These are phyloP conservation scores for Amaranthus cruentus DNA, from an alignment of 148 eudicot genomes.

Conservation along the genomic window DNA sequence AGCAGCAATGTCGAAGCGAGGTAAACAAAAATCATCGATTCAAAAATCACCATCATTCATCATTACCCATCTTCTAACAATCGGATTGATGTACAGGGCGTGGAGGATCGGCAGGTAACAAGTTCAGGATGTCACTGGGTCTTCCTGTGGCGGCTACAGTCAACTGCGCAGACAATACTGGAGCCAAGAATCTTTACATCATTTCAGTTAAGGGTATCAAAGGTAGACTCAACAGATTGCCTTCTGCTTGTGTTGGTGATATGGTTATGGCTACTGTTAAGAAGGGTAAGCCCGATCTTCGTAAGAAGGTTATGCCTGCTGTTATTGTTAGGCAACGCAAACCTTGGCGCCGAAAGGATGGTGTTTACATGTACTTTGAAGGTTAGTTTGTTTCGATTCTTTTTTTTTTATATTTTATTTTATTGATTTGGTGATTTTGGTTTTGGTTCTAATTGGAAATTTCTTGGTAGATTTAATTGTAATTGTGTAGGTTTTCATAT, in stretches of 20 bases:
- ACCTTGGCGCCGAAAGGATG: slow-evolving; percentile 24
- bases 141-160: too few relatives aligned
- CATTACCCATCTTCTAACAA: not conserved
- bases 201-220: slow-evolving; percentile 21
- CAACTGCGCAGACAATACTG: too few relatives aligned
- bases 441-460: too few relatives aligned
- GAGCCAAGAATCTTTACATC: slow-evolving; percentile 4
- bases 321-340: slow-evolving; percentile 18
- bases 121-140: slow-evolving; percentile 35
- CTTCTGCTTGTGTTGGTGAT: slow-evolving; percentile 19
- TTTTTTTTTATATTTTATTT: not conserved
- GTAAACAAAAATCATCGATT: not conserved
- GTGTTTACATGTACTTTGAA: slow-evolving; percentile 23
- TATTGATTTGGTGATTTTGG: not conserved
- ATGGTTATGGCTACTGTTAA: slow-evolving; percentile 24
- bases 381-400: not conserved
- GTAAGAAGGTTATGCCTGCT: slow-evolving; percentile 23
- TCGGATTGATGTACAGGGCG: slow-evolving; percentile 32
- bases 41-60: not conserved
- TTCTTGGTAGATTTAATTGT: too few relatives aligned
- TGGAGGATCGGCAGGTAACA: slow-evolving; percentile 70
- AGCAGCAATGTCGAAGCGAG: slow-evolving; percentile 42
- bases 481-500: too few relatives aligned
- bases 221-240: slow-evolving; percentile 20
- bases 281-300: slow-evolving; percentile 22